phyloP scores from a whole-genome alignment of 2,329 filamentous ascomycete species.

The Alternaria brassicicola region DNA sequence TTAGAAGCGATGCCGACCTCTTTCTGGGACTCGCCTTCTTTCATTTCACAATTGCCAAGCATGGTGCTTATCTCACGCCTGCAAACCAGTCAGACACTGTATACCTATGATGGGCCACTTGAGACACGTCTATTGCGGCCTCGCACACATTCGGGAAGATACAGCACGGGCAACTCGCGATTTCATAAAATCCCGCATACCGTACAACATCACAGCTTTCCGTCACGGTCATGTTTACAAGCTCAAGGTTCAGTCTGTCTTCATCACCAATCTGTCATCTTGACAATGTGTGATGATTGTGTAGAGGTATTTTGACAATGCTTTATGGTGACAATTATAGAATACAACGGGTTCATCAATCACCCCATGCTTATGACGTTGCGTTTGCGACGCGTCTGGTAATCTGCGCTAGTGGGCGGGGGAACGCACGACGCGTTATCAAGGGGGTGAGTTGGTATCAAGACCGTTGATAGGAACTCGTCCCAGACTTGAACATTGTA shows the following conservation, averaged over 20 bases:
- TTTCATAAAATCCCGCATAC: neutral
- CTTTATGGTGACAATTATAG: too few species aligned
- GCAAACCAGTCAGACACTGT: neutral
- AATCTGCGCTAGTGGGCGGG: neutral
- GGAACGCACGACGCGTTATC: neutral
- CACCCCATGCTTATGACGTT: neutral
- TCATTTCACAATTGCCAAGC: constrained; percentile 54
- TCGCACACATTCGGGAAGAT: neutral
- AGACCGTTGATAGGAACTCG: neutral
- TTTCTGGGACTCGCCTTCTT: constrained; percentile 52
- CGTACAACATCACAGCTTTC: constrained; percentile 31
- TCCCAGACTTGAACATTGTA: neutral
- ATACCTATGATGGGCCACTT: neutral
- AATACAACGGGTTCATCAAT: neutral
- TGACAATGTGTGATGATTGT: neutral
- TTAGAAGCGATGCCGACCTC: constrained; percentile 46
- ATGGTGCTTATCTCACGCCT: constrained; percentile 51
- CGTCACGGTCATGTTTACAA: constrained; percentile 21
- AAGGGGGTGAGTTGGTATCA: neutral
- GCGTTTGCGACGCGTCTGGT: constrained; percentile 1
- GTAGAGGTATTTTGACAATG: neutral
- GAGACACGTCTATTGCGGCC: neutral
- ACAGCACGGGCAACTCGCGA: neutral
- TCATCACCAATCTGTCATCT: constrained; percentile 4
- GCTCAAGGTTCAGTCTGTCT: constrained; percentile 5